Percentiles rank a stretch among this genome's conserved stretches.
phyloP scores from a whole-genome alignment of 768 basidiomycete species.

The Gloeopeniophorella convolvens region DNA sequence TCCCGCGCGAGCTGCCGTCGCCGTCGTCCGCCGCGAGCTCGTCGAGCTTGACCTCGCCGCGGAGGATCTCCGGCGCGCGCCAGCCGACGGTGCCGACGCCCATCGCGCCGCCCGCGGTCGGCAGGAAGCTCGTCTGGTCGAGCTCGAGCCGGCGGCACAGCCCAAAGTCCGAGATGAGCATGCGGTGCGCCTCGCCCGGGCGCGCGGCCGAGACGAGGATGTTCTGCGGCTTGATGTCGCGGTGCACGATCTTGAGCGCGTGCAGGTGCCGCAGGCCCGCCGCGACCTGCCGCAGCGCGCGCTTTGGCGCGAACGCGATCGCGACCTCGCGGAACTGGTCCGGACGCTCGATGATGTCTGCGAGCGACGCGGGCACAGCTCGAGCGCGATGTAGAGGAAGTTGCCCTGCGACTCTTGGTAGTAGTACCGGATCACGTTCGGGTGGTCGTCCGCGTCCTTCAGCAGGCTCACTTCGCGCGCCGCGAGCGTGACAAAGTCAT shows the following conservation, averaged over 20 bases:
- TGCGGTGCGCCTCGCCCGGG: constrained; percentile 51
- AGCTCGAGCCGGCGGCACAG: constrained; percentile 92
- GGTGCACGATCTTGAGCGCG: constrained; percentile 91
- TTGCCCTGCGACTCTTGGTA: constrained; percentile 92
- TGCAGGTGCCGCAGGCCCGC: constrained; percentile 87
- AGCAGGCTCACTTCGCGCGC: constrained; percentile 89
- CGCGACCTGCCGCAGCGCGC: constrained; percentile 80
- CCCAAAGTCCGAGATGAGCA: constrained; percentile 97
- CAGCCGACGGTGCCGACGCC: constrained; percentile 94
- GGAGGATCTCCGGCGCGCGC: constrained; percentile 93
- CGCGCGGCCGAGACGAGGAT: constrained; percentile 80
- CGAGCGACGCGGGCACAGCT: constrained; percentile 90
- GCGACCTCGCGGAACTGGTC: constrained; percentile 74
- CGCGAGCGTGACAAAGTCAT: constrained; percentile 93
- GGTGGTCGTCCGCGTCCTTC: constrained; percentile 96
- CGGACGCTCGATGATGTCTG: constrained; percentile 79
- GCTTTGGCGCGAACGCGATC: constrained; percentile 77
- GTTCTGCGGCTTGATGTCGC: constrained; percentile 98
- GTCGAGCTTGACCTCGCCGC: constrained; percentile 90
- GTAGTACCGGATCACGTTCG: constrained; percentile 97
- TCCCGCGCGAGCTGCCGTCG: constrained; percentile 62
- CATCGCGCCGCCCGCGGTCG: constrained; percentile 83
- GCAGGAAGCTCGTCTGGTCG: constrained; percentile 94
- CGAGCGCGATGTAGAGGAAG: constrained; percentile 97
- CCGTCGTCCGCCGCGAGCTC: constrained; percentile 59